These are phyloP conservation scores for Cryptococcus sp. DNA, from an alignment of 1,284 basidiomycete genomes.

Conservation along the genomic window DNA sequence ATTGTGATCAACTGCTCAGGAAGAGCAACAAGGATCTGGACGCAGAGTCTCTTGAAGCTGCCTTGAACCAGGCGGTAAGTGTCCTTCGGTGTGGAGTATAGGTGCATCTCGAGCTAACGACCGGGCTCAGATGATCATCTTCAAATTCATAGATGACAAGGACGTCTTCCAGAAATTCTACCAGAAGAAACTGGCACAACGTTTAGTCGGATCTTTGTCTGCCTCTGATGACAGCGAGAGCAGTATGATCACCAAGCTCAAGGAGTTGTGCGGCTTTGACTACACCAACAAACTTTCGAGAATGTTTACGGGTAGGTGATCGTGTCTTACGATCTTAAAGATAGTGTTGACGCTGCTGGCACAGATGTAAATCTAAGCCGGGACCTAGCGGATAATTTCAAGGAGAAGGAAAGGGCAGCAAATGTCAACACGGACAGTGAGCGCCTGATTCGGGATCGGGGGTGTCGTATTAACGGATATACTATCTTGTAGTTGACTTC, in stretches of 20 bases:
- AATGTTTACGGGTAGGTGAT: conserved; percentile 86
- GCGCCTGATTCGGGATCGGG: conserved; percentile 4
- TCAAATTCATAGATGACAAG: conserved; percentile 99
- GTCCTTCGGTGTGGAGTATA: neutral
- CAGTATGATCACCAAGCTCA: conserved; percentile 98
- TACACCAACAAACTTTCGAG: conserved; percentile 97
- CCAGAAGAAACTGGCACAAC: conserved; percentile 92
- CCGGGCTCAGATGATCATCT: conserved; percentile 79
- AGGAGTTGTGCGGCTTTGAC: conserved; percentile 97
- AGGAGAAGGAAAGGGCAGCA: conserved; percentile 81
- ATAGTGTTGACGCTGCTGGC: neutral
- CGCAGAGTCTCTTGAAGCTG: conserved; percentile 88
- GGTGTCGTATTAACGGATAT: neutral
- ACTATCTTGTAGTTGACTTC: conserved; percentile 67
- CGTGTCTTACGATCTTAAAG: neutral
- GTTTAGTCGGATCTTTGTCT: conserved; percentile 87
- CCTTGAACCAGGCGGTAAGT: conserved; percentile 81
- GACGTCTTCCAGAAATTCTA: conserved; percentile 99
- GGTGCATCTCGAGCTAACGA: neutral
- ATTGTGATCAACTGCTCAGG: conserved; percentile 84
- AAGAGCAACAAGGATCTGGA: conserved; percentile 93
- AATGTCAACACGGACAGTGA: conserved; percentile 58
- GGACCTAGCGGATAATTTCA: conserved; percentile 95
- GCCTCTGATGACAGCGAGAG: conserved; percentile 96
- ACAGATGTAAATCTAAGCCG: conserved; percentile 93